These are phyloP conservation scores for Heliocybe sulcata DNA, from an alignment of 1,284 basidiomycete species.

Conservation along the genomic window DNA sequence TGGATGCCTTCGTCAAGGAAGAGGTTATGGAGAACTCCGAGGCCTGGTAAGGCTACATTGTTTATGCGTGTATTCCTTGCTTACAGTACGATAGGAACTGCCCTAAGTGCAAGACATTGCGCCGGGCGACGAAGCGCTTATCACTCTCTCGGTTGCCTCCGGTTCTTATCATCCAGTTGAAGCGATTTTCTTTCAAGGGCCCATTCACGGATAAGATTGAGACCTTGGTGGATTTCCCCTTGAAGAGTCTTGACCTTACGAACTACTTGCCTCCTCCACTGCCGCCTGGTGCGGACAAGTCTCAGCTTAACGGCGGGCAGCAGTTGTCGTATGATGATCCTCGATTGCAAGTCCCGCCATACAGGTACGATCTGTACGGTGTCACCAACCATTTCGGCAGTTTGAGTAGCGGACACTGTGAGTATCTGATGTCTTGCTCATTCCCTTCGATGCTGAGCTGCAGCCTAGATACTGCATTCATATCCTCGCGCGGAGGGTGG, in stretches of 20 bases:
- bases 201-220: conserved; percentile 95
- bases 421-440: conserved; percentile 25
- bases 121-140: conserved; percentile 82
- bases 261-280: conserved; percentile 83
- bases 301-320: conserved; percentile 26
- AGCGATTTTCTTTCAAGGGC: conserved; percentile 90
- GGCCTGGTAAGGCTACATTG: conserved; percentile 62
- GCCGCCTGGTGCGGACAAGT: conserved; percentile 47
- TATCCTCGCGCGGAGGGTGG: conserved; percentile 77
- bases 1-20: conserved; percentile 87
- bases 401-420: conserved; percentile 88
- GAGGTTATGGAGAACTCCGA: conserved; percentile 93
- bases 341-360: conserved; percentile 75
- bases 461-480: conserved; percentile 84
- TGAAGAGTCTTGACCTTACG: conserved; percentile 80
- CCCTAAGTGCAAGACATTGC: conserved; percentile 83
- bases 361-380: conserved; percentile 82
- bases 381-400: conserved; percentile 93
- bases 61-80: conserved; percentile 7
- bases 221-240: conserved; percentile 85
- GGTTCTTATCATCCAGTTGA: conserved; percentile 92
- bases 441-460: background rate
- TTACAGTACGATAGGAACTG: conserved; percentile 62
- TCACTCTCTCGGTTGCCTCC: conserved; percentile 88
- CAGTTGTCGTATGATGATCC: conserved; percentile 59